Base-by-base conservation (phyloP, 257 asterid genomes). In the Jasminum sambac region DNA sequence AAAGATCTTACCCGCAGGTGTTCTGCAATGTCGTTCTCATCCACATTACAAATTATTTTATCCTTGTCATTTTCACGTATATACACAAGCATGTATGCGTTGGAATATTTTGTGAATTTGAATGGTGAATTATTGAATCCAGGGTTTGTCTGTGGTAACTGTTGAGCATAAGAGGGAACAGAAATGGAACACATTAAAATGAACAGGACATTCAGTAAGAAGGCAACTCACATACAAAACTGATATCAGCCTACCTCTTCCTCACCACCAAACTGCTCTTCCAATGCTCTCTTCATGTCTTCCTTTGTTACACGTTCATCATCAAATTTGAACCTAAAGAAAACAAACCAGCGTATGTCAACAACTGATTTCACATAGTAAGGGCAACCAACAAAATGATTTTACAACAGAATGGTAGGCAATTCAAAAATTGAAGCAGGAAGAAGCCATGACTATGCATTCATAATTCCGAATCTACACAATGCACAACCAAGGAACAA, bases 21-120 rank as follows among this genome's bases (percentile, higher is more conserved):
- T 77, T 85, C 90, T 42, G 96, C 92, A 75, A 87, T 86, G 77
- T 89, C 96, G 82, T 89, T 87, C 84, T 89, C 96, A 76, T 87
- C 96, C 73, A 89, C 95, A 60, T 84, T 82, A 76, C 96, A 89
- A 77, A 89, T 83, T 75, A 89, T 87, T 72, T 89, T 89, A 50
- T 87, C 96, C 82, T 75, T 70, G 79, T 89, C 96, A 62, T 87
- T 84, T 77, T 89, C 95, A 77, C 96, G 91, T 81, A 89, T 84
- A 74, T 89, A 89, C 72, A 89, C 96, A 72, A 89, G 96, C 96
- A 89, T 89, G 77, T 87, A 89, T 10, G 96, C 95, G 66, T 89
- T 89, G 17, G 96, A 89, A 78, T 87, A 85, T 76, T 87, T 89
- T 73, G 96, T 87, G 76, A 89, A 89, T 70, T 89, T 89, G 76